Evolutionary conservation across 1,284 basidiomycete species (phyloP).

Genomic region (Cryptococcus floricola): DNA sequence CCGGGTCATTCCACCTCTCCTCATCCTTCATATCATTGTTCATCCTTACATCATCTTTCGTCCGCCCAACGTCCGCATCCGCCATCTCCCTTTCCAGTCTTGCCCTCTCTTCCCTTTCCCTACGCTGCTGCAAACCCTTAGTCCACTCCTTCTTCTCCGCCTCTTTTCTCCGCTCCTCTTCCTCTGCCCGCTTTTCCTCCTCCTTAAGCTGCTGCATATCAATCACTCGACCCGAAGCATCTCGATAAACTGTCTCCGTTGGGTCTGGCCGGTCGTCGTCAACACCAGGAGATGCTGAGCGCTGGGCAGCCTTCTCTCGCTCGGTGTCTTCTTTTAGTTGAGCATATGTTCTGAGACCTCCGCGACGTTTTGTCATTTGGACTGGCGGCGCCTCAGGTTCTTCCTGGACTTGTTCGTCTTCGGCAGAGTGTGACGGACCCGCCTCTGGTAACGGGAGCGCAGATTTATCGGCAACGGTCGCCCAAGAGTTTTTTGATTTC

Average conservation of each 20-base stretch:
- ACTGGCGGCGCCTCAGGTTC: slow-evolving; percentile 32
- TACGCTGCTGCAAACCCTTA: slow-evolving; percentile 83
- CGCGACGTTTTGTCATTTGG: slow-evolving; percentile 52
- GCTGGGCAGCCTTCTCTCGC: slow-evolving; percentile 51
- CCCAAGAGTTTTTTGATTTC: slow-evolving; percentile 39
- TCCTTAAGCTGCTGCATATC: slow-evolving; percentile 78
- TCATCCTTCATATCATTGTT: slow-evolving; percentile 76
- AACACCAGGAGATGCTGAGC: slow-evolving; percentile 49
- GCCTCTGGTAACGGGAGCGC: slow-evolving; percentile 6
- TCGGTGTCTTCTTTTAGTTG: slow-evolving; percentile 54
- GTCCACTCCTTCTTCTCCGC: slow-evolving; percentile 94
- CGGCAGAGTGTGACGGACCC: slow-evolving; percentile 2
- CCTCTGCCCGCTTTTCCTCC: slow-evolving; percentile 71
- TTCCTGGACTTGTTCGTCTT: not conserved
- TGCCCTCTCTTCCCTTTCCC: slow-evolving; percentile 64
- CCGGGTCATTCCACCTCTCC: slow-evolving; percentile 91
- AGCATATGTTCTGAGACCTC: slow-evolving; percentile 69
- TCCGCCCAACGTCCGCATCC: slow-evolving; percentile 64
- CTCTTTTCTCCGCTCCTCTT: slow-evolving; percentile 75
- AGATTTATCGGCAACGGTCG: slow-evolving; percentile 32
- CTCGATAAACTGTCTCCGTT: slow-evolving; percentile 92
- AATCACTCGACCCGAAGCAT: slow-evolving; percentile 79
- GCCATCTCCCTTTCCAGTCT: slow-evolving; percentile 65
- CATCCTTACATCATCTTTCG: slow-evolving; percentile 69
- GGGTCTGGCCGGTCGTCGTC: slow-evolving; percentile 59